Evolutionary conservation across 495 filamentous ascomycete species (phyloP).

Genomic region (Podospora didyma): DNA sequence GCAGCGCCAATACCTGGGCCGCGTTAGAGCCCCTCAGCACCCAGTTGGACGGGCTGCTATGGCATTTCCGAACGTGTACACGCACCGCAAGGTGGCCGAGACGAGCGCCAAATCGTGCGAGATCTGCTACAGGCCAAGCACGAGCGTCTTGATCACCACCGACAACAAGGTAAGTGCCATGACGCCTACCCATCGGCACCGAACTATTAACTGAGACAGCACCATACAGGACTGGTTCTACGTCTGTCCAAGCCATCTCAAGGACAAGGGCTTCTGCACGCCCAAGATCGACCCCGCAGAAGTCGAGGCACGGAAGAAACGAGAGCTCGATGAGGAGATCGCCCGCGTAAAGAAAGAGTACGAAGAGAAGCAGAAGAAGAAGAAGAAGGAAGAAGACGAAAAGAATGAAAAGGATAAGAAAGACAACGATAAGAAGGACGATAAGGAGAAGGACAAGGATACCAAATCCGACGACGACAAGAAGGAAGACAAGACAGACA

Average conservation of each 20-base stretch:
- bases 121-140: slow-evolving; percentile 86
- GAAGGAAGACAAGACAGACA: slow-evolving; percentile 49
- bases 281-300: slow-evolving; percentile 76
- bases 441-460: slow-evolving; percentile 46
- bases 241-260: slow-evolving; percentile 77
- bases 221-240: slow-evolving; percentile 83
- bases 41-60: slow-evolving; percentile 15
- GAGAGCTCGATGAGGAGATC: slow-evolving; percentile 68
- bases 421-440: slow-evolving; percentile 51
- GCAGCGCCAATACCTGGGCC: not conserved
- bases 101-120: slow-evolving; percentile 75
- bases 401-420: slow-evolving; percentile 43
- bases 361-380: slow-evolving; percentile 64
- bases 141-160: slow-evolving; percentile 81
- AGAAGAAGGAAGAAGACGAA: slow-evolving; percentile 45
- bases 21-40: not conserved
- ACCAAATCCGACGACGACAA: slow-evolving; percentile 22
- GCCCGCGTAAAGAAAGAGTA: slow-evolving; percentile 74
- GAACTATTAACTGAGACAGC: slow-evolving; percentile 14
- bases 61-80: slow-evolving; percentile 75
- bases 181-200: too few relatives aligned
- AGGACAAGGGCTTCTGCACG: slow-evolving; percentile 75
- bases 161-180: slow-evolving; percentile 71
- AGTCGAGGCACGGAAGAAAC: slow-evolving; percentile 63
- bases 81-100: slow-evolving; percentile 85